Evolutionary conservation across 257 asterid genomes (phyloP).

Genomic region (Verbascum thapsus): DNA sequence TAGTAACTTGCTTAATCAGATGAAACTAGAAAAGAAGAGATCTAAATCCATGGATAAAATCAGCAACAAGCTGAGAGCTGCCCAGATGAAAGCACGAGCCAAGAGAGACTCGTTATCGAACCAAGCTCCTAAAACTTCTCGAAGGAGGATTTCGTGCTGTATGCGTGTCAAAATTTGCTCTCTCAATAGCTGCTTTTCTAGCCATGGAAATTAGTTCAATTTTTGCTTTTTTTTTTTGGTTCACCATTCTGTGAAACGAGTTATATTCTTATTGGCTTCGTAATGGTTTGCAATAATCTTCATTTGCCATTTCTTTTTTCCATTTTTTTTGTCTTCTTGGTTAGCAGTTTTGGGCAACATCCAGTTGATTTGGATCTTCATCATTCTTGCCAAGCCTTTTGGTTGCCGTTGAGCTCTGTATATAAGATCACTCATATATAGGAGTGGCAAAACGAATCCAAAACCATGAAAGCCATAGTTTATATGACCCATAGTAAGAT

Average conservation of each 20-base stretch:
- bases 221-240: not conserved
- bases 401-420: not conserved
- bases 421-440: not conserved
- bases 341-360: too few species aligned
- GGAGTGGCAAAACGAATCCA: too few species aligned
- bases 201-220: constrained; percentile 30
- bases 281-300: too few species aligned
- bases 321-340: too few species aligned
- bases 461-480: too few species aligned
- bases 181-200: constrained; percentile 43
- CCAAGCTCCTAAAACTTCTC: constrained; percentile 31
- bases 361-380: too few species aligned
- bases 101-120: constrained; percentile 52
- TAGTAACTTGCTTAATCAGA: constrained; percentile 31
- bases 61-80: constrained; percentile 48
- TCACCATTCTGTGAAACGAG: constrained; percentile 1
- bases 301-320: too few species aligned
- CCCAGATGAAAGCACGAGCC: constrained; percentile 57
- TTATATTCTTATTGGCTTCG: too few species aligned
- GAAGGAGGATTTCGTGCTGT: constrained; percentile 30
- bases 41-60: constrained; percentile 57
- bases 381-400: not conserved
- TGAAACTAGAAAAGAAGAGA: constrained; percentile 53
- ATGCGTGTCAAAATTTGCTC: constrained; percentile 37
- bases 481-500: too few species aligned